Conservation (phyloP, 495 filamentous ascomycete species). For the Aspergillus wentii region DNA sequence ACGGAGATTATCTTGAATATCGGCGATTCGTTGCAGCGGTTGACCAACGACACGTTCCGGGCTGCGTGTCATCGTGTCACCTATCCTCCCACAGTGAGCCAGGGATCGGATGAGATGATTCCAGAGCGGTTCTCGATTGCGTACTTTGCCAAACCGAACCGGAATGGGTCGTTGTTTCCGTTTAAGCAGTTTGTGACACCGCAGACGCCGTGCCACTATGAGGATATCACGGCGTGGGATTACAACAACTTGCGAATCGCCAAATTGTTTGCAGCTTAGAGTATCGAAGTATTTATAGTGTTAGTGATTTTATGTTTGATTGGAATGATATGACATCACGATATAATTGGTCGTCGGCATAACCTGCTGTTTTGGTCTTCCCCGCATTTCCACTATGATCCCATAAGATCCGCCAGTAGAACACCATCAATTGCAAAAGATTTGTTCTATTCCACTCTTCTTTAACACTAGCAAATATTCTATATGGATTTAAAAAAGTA, state of each 20-base stretch:
- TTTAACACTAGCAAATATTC: too few species aligned
- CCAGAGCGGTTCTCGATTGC: slow-evolving; percentile 27
- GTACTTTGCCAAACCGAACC: slow-evolving; percentile 29
- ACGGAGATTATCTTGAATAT: slow-evolving; percentile 60
- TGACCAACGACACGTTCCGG: slow-evolving; percentile 49
- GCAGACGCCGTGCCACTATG: slow-evolving; percentile 16
- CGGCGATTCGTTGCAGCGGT: slow-evolving; percentile 57
- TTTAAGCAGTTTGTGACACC: slow-evolving; percentile 14
- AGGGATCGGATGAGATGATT: slow-evolving; percentile 13
- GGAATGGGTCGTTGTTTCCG: slow-evolving; percentile 15
- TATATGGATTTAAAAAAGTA: too few species aligned
- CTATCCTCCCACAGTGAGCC: slow-evolving; percentile 14
- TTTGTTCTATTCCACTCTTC: too few species aligned
- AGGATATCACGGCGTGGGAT: slow-evolving; percentile 28
- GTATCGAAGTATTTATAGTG: too few species aligned
- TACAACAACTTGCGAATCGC: slow-evolving; percentile 23
- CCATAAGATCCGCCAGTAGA: too few species aligned
- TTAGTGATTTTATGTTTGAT: too few species aligned
- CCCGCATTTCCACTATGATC: too few species aligned
- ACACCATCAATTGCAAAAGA: too few species aligned
- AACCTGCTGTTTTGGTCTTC: too few species aligned
- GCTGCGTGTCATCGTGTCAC: slow-evolving; percentile 30
- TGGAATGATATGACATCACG: too few species aligned
- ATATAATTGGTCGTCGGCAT: too few species aligned
- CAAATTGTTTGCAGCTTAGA: not conserved